A percentile compares a stretch with the other conserved stretches of the same genome.
These are phyloP conservation scores for Agaricus blazei DNA, from an alignment of 768 basidiomycete genomes.

Conservation along the genomic window DNA sequence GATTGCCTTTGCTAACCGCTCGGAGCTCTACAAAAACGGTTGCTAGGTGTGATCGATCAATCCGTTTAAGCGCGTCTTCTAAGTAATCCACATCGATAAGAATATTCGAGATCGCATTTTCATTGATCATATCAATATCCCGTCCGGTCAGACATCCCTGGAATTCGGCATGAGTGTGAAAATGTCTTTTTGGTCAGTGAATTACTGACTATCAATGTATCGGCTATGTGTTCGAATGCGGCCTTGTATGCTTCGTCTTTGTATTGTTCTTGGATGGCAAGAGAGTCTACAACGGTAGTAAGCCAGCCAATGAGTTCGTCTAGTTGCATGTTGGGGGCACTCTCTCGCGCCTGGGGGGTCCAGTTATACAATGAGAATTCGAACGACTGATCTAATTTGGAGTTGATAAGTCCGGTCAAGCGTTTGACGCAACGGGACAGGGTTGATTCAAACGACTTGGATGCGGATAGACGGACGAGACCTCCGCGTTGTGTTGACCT, in stretches of 20 bases:
- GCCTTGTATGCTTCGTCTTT: conserved; percentile 88
- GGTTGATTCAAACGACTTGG: conserved; percentile 61
- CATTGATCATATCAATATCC: conserved; percentile 76
- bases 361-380: conserved; percentile 94
- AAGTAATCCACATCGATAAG: conserved; percentile 84
- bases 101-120: conserved; percentile 84
- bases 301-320: conserved; percentile 96
- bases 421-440: conserved; percentile 66
- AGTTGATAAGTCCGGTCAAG: conserved; percentile 77
- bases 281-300: conserved; percentile 91
- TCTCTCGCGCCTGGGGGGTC: conserved; percentile 68
- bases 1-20: conserved; percentile 41
- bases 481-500: conserved; percentile 86
- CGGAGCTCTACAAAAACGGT: conserved; percentile 77
- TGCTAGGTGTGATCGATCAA: conserved; percentile 65
- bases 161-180: not conserved
- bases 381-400: conserved; percentile 94
- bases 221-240: conserved; percentile 84
- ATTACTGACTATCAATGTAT: conserved; percentile 75
- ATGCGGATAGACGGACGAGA: conserved; percentile 62
- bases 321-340: conserved; percentile 87
- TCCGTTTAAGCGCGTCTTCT: conserved; percentile 77
- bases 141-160: conserved; percentile 78
- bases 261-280: conserved; percentile 75
- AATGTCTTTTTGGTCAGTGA: not conserved